phyloP scores from a whole-genome alignment of 371 early-diverging fungal species.

The Rhizomucor miehei region DNA sequence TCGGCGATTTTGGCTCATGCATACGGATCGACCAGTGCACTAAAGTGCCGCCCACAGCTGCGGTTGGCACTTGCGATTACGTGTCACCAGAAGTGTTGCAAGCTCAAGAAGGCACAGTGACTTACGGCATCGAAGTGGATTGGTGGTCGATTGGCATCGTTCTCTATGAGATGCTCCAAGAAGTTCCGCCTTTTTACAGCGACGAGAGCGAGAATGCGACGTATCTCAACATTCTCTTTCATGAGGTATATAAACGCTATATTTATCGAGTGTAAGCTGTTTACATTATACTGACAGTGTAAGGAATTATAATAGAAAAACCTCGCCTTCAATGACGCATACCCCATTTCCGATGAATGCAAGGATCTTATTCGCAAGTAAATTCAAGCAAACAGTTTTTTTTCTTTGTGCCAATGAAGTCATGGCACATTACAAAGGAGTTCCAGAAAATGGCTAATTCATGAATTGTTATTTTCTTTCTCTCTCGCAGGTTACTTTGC shows the following conservation, averaged over 20 bases:
- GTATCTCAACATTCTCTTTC: slow-evolving; percentile 82
- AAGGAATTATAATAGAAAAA: slow-evolving; percentile 40
- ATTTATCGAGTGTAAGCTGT: slow-evolving; percentile 2
- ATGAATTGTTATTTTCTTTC: neutral
- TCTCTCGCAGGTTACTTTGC: slow-evolving; percentile 61
- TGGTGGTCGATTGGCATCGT: slow-evolving; percentile 99
- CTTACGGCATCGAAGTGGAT: slow-evolving; percentile 95
- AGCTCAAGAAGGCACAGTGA: slow-evolving; percentile 56
- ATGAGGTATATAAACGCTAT: slow-evolving; percentile 48
- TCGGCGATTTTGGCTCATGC: slow-evolving; percentile 90
- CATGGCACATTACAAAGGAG: neutral
- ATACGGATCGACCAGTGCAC: slow-evolving; percentile 32
- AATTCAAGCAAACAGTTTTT: too few relatives aligned
- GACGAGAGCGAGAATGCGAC: slow-evolving; percentile 82
- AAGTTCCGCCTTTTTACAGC: slow-evolving; percentile 89
- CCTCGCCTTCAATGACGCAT: slow-evolving; percentile 59
- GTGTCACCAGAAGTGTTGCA: slow-evolving; percentile 93
- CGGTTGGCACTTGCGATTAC: slow-evolving; percentile 96
- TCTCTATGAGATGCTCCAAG: slow-evolving; percentile 94
- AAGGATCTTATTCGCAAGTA: slow-evolving; percentile 77
- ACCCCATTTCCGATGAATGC: slow-evolving; percentile 68
- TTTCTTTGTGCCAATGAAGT: too few relatives aligned
- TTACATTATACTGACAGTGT: neutral
- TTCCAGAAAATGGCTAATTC: neutral
- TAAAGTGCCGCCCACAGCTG: slow-evolving; percentile 53